Base-by-base conservation (phyloP, 352 stramenopile genomes). In the Globisporangium heterothallicum region DNA sequence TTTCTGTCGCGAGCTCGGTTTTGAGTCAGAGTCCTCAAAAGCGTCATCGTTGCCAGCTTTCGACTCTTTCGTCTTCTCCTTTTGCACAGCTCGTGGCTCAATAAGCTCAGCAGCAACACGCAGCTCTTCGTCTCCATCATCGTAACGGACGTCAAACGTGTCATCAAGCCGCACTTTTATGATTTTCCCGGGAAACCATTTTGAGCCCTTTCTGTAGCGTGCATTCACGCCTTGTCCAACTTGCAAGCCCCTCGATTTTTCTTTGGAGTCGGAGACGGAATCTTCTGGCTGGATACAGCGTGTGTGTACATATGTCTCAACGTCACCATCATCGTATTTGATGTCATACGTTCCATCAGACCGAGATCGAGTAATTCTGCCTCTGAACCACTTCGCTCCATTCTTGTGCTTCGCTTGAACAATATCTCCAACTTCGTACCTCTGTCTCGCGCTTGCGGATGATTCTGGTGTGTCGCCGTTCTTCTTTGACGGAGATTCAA, bases 171-270 rank as follows among this genome's bases (percentile, higher is more conserved):
- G 64, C 22, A 74, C 74, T 10, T 78, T 62, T 0, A 42, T 54
- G 40, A 96, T 82, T 61, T 77, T 80, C 1, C 82, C 84, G 6
- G 63, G 26, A 49, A 83, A 94, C 30, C 70, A 70, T 10, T 72
- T 71, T 6, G 63, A 73, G 1, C 89, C 86, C 10, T 71, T 69
- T n/a, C 90, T 96, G 63, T 74, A 94, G 29, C 63, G 73, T 1
- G 61, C 68, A 34, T 69, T 62, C 18, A 83, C 81, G 6, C 54
- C 56, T 34, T 87, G 87, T 4, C 65, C 65, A 36, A 36, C 6
- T 40, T 21, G 19, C 1, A 41, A 30, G 24, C 8, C 30, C 2
- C 6, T 36, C 9, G 2, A 5, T 40, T 55, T 21, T 36, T 42
- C 42, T 18, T 36, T 36, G 2, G 30, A 42, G 8, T n/a, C 42